Conservation (phyloP, 495 filamentous ascomycete species). For the Aspergillus affinis region DNA sequence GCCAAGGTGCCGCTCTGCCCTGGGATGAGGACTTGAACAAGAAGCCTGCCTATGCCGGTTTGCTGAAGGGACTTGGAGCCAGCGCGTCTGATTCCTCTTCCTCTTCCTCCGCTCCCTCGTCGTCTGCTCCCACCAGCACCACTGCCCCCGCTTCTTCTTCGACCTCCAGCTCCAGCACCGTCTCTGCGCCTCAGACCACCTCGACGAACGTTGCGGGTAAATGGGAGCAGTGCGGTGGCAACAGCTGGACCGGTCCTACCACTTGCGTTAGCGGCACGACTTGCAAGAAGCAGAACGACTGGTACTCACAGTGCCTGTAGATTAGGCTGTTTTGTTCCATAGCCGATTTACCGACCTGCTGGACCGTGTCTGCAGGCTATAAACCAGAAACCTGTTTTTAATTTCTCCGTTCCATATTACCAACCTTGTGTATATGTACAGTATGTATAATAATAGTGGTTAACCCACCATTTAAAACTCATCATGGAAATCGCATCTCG, state of each 20-base stretch:
- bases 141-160: conserved; percentile 10
- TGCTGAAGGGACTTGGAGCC: conserved; percentile 32
- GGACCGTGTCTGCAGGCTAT: not conserved
- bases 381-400: not conserved
- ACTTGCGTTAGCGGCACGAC: conserved; percentile 42
- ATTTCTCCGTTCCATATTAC: not conserved
- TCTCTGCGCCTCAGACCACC: not conserved
- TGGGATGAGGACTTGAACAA: conserved; percentile 55
- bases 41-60: conserved; percentile 57
- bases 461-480: not conserved
- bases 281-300: conserved; percentile 39
- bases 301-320: conserved; percentile 48
- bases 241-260: conserved; percentile 47
- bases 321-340: not conserved
- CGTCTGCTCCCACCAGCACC: conserved; percentile 24
- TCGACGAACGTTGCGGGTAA: conserved; percentile 1
- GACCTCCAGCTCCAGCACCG: not conserved
- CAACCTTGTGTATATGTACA: not conserved
- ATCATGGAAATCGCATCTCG: not conserved
- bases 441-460: too few relatives aligned
- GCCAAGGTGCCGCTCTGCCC: conserved; percentile 50
- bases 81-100: conserved; percentile 24
- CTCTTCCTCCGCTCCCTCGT: conserved; percentile 24
- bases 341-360: not conserved
- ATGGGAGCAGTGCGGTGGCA: conserved; percentile 50